A percentile compares a stretch with the other conserved stretches of the same genome.
phyloP scores from a whole-genome alignment of 345 rosid species.

The Salix dunnii region DNA sequence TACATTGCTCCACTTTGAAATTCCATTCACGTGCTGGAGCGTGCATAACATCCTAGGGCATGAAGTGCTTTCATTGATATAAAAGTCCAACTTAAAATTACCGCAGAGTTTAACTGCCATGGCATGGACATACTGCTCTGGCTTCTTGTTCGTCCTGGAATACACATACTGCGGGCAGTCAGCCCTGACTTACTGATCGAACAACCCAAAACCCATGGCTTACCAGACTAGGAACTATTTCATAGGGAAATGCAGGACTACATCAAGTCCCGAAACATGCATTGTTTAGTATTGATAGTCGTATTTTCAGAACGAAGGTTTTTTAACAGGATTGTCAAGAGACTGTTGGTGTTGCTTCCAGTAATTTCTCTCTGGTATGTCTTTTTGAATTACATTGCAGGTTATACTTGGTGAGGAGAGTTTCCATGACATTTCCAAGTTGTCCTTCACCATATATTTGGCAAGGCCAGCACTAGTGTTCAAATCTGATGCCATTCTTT shows the following conservation, averaged over 20 bases:
- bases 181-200: neutral
- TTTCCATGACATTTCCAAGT: conserved; percentile 46
- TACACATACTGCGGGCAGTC: neutral
- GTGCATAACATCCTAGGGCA: neutral
- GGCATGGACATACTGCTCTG: neutral
- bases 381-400: conserved; percentile 30
- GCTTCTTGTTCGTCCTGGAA: neutral
- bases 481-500: conserved; percentile 51
- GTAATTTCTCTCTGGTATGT: neutral
- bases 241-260: neutral
- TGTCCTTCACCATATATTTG: conserved; percentile 58
- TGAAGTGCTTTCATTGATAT: neutral
- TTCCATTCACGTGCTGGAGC: neutral
- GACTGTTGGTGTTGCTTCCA: neutral
- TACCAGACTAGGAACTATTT: neutral
- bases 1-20: neutral
- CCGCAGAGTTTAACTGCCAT: neutral
- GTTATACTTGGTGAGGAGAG: conserved; percentile 66
- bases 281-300: neutral
- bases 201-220: neutral
- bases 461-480: conserved; percentile 58
- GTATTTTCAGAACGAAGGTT: neutral
- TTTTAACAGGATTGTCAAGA: neutral
- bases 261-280: neutral
- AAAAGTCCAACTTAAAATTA: neutral